Evolutionary conservation across 2,329 filamentous ascomycete genomes (phyloP), one percentile per base, ranked within the genome.

Genomic region (Endoconidiophora polonica): DNA sequence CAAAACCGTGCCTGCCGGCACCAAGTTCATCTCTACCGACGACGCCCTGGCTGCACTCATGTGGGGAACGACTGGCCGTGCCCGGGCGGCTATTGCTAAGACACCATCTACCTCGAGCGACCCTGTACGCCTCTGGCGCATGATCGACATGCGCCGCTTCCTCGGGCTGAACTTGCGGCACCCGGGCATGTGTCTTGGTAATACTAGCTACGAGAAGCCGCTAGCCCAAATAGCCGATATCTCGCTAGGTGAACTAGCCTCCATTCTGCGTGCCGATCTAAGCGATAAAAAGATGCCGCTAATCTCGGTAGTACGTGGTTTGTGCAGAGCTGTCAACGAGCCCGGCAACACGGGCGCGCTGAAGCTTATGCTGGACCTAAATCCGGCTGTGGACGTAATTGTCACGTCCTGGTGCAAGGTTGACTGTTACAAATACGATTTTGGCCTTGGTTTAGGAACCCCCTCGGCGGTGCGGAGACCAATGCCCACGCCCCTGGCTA

Each of bases 11-110:
- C 46, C 46, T 4, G 46, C 46, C 39, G 23, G 36, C 36, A 23
- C n/a, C 18, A 22, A 41, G 39, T 48, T 42, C 24, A 20, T 48
- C 38, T 42, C 38, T 26, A 48, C 46, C 18, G 46, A 48, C 23
- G 46, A 48, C 22, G 46, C 46, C 23, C 23, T 48, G 5, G 22
- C 39, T 20, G 37, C 46, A 9, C 29, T 7, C 10, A 10, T 29
- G 26, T 29, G 26, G 26, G 12, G 12, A 10, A 9, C 26, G 1
- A 29, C 12, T 10, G 12, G 26, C 26, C 26, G 26, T 29, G 26
- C 26, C 12, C 26, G 26, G 7, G 12, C 7, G 12, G 26, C 12
- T 29, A 10, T 29, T 9, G 26, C 26, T 29, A 10, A 18, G 16
- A 18, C 16, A 18, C 16, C 16, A 18, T 18, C 16, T 18, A 18